Base-by-base conservation (phyloP, 1,284 basidiomycete species). In the Sutorius eximius region DNA sequence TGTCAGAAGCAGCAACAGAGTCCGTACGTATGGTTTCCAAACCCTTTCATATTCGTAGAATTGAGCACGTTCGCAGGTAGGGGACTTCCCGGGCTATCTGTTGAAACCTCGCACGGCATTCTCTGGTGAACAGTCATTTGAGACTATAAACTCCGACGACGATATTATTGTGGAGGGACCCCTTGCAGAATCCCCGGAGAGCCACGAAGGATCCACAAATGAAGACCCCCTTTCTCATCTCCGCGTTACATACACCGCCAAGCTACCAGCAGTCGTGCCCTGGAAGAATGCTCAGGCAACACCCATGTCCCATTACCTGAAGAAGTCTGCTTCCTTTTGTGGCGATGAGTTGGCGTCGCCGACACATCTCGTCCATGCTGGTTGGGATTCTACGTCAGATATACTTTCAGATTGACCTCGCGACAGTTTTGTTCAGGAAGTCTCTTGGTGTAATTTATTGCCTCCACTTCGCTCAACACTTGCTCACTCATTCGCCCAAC, bases 311-410 rank as follows among this genome's bases (percentile, higher is more conserved):
- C 70, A 65, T 66, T 70, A 71, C 63, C 69, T 67, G 63, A 73
- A 59, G 66, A 77, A 69, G 64, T 66, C 70, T 44, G 61, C 75
- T 49, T 71, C 71, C 42, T 78, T 79, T 54, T 65, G 69, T 51
- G 66, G 70, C 40, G 70, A 73, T 56, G 66, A 70, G 43, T 60
- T 70, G 56, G 70, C 70, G 42, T 71, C 77, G 33, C 73, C 77
- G 20, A 77, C 79, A 20, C 75, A 71, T 65, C 76, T 85, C 47
- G 71, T 81, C 57, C 73, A 77, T 49, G 82, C 82, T 40, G 81
- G 82, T n/a, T 85, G 82, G 82, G 82, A 83, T 60, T 77, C 78
- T 61, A 71, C 73, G 34, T 82, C 81, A 34, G 81, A 82, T 54
- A 64, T 63, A 51, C 60, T 68, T 40, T 70, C 71, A 20, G 71